Evolutionary conservation across 2,329 filamentous ascomycete species (phyloP).

Genomic region (Hymenoscyphus fructigenus): DNA sequence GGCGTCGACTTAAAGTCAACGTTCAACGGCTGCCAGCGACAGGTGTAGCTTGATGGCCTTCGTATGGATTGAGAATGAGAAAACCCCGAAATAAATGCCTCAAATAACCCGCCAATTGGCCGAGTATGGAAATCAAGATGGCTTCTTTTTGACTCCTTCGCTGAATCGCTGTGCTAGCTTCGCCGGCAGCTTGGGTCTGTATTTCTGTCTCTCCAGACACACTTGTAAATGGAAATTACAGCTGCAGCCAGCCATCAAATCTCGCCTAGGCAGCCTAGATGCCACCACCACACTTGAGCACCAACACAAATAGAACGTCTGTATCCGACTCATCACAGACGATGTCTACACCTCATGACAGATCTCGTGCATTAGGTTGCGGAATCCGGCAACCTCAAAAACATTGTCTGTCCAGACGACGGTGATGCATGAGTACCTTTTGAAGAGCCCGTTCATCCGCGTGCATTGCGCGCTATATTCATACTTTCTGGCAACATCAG

Average conservation of each 20-base stretch:
- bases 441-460: not conserved
- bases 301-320: slow-evolving; percentile 4
- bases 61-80: not conserved
- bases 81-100: not conserved
- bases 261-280: not conserved
- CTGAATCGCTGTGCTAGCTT: not conserved
- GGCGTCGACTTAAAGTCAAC: not conserved
- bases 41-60: not conserved
- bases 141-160: not conserved
- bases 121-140: too few species aligned
- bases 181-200: not conserved
- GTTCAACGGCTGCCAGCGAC: not conserved
- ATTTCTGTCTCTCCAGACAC: not conserved
- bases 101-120: not conserved
- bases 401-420: not conserved
- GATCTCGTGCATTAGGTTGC: not conserved
- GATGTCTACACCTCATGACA: not conserved
- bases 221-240: not conserved
- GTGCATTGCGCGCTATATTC: slow-evolving; percentile 1
- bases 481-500: slow-evolving; percentile 2
- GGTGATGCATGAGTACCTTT: not conserved
- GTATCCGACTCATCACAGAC: not conserved
- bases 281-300: not conserved
- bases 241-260: slow-evolving; percentile 6
- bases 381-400: not conserved